Percentiles rank a stretch among this genome's conserved stretches.
These are phyloP conservation scores for Blastomyces silverae DNA, from an alignment of 2,329 filamentous ascomycete species.

Conservation along the genomic window DNA sequence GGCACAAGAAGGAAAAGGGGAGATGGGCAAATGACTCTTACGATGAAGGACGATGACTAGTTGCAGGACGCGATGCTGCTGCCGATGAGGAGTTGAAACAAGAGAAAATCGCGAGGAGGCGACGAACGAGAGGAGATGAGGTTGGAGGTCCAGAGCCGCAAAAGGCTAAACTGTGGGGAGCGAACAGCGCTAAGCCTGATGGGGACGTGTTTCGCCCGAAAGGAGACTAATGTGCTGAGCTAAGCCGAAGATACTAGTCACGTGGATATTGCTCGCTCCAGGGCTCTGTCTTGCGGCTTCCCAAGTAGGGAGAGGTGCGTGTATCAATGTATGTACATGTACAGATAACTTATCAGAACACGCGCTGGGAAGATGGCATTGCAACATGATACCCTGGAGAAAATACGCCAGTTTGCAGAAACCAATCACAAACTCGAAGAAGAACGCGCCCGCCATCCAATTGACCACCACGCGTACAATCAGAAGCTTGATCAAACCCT, in stretches of 20 bases:
- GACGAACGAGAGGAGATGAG: slow-evolving; percentile 2
- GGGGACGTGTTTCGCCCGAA: neutral
- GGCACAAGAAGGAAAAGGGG: neutral
- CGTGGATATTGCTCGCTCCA: neutral
- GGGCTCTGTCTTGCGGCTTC: neutral
- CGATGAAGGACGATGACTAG: neutral
- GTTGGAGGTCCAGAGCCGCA: slow-evolving; percentile 8
- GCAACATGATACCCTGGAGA: slow-evolving; percentile 16
- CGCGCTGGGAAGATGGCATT: slow-evolving; percentile 2
- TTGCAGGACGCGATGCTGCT: slow-evolving; percentile 2
- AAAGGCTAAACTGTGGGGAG: neutral
- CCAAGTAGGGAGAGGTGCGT: neutral
- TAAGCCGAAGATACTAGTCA: neutral
- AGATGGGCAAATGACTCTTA: neutral
- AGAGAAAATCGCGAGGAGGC: too few species aligned
- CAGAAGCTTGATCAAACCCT: slow-evolving; percentile 57
- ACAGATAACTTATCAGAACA: neutral
- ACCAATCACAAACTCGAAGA: slow-evolving; percentile 33
- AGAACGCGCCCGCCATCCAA: slow-evolving; percentile 28
- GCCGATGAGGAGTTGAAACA: neutral
- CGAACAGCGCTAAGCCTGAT: neutral
- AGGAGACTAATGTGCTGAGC: slow-evolving; percentile 2
- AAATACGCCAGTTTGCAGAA: slow-evolving; percentile 27
- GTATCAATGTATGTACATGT: neutral
- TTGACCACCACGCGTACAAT: slow-evolving; percentile 32